A percentile compares a stretch with the other conserved stretches of the same genome.
These are phyloP conservation scores for Pseudogymnoascus sp. DNA, from an alignment of 2,329 filamentous ascomycete species.

Conservation along the genomic window DNA sequence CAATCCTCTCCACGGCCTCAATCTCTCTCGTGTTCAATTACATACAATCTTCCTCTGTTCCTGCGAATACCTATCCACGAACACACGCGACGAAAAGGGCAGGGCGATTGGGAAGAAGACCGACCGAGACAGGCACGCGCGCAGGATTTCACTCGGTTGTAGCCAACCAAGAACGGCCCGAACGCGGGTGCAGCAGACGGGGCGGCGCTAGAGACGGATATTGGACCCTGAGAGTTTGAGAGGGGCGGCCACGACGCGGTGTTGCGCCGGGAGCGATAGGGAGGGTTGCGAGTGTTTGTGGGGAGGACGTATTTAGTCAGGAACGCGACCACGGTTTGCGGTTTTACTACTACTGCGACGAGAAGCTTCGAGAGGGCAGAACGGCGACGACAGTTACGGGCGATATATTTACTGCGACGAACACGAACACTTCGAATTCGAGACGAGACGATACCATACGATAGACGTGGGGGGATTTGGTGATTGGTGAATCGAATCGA, in stretches of 20 bases:
- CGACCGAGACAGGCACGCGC: background rate
- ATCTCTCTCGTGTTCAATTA: too few relatives aligned
- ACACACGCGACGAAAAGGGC: background rate
- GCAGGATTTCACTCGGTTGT: background rate
- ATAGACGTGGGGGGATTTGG: background rate
- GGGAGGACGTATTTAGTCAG: background rate
- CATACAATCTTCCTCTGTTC: too few relatives aligned
- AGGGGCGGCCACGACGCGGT: background rate
- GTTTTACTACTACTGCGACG: too few relatives aligned
- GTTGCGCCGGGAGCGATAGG: background rate
- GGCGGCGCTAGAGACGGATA: background rate
- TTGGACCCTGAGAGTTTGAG: background rate
- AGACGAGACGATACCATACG: background rate
- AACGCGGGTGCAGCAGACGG: background rate
- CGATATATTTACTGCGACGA: background rate
- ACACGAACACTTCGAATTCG: background rate
- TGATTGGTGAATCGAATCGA: background rate
- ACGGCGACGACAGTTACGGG: background rate
- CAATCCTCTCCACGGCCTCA: background rate
- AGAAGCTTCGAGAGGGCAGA: too few relatives aligned
- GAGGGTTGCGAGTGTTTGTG: background rate
- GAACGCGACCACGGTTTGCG: background rate
- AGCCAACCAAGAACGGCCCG: background rate
- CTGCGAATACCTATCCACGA: background rate
- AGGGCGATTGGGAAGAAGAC: background rate